Percentiles rank a stretch among this genome's conserved stretches.
phyloP scores from a whole-genome alignment of 805 yeast species.

The Saccharomyces jurei region DNA sequence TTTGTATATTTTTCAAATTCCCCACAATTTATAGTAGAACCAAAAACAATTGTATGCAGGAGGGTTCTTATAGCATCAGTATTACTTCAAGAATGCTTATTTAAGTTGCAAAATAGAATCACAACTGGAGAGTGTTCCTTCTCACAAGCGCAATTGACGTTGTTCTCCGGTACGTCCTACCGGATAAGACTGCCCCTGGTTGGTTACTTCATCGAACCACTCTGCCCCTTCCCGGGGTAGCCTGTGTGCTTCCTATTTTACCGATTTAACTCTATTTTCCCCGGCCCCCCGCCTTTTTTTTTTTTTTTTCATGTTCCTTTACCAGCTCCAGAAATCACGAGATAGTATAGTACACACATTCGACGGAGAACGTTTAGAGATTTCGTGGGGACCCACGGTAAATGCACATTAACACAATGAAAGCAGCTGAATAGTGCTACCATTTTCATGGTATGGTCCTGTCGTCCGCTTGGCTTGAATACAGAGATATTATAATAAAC shows the following conservation, averaged over 20 bases:
- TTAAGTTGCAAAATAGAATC: not conserved
- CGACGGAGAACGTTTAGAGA: not conserved
- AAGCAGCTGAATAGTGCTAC: not conserved
- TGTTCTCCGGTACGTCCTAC: not conserved
- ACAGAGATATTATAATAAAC: not conserved
- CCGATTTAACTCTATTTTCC: not conserved
- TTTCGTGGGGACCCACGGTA: not conserved
- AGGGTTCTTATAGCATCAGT: not conserved
- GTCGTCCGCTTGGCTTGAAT: not conserved
- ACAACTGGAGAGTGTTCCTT: not conserved
- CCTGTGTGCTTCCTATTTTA: not conserved
- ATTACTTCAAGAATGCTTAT: not conserved
- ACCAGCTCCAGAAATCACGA: not conserved
- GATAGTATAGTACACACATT: not conserved
- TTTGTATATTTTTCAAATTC: not conserved
- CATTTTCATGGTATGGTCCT: not conserved
- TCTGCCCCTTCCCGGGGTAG: not conserved
- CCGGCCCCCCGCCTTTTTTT: not conserved
- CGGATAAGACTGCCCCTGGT: not conserved
- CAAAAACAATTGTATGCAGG: not conserved
- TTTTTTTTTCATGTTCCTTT: not conserved
- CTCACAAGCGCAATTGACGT: not conserved
- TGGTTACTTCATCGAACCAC: not conserved
- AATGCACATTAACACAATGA: not conserved
- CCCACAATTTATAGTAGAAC: not conserved